These are phyloP conservation scores for Spongiforma sp. DNA, from an alignment of 1,284 basidiomycete genomes.

Conservation along the genomic window DNA sequence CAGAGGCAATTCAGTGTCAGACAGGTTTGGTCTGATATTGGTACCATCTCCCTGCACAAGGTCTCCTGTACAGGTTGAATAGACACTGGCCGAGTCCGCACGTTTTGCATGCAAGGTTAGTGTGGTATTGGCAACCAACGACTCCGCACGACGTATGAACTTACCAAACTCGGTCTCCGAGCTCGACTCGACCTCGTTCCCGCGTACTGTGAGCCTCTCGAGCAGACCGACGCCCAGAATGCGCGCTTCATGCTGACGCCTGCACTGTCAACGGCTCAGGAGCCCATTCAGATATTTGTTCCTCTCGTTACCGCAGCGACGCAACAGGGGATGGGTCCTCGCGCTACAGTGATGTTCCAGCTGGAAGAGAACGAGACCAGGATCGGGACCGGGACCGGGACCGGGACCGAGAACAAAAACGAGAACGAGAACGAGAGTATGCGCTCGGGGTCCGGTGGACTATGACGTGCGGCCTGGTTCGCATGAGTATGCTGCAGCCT, in stretches of 20 bases:
- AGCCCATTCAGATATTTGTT: conserved; percentile 28
- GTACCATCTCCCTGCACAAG: no score
- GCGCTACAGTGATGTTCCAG: conserved; percentile 16
- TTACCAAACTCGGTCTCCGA: conserved; percentile 29
- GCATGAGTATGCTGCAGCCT: conserved; percentile 28
- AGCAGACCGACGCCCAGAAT: conserved; percentile 13
- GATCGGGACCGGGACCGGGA: neutral
- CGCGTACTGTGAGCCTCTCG: conserved; percentile 26
- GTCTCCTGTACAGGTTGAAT: no score
- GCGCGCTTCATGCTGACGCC: conserved; percentile 25
- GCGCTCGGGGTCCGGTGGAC: conserved; percentile 30
- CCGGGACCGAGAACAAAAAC: no score
- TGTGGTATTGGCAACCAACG: no score
- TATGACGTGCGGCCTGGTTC: conserved; percentile 31
- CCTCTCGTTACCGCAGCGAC: no score
- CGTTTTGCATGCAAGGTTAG: no score
- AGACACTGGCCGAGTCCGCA: no score
- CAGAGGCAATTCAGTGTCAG: no score
- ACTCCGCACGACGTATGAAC: conserved; percentile 26
- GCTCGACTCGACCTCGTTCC: conserved; percentile 26
- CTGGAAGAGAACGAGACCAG: conserved; percentile 5
- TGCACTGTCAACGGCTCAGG: conserved; percentile 20
- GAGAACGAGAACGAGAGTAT: conserved; percentile 20
- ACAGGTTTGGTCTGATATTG: no score
- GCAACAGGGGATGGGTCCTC: no score